Percentiles rank a stretch among this genome's conserved stretches.
Evolutionary conservation across 1,139 yeast genomes (phyloP).

Genomic region (Nakaseomyces bracarensis): DNA sequence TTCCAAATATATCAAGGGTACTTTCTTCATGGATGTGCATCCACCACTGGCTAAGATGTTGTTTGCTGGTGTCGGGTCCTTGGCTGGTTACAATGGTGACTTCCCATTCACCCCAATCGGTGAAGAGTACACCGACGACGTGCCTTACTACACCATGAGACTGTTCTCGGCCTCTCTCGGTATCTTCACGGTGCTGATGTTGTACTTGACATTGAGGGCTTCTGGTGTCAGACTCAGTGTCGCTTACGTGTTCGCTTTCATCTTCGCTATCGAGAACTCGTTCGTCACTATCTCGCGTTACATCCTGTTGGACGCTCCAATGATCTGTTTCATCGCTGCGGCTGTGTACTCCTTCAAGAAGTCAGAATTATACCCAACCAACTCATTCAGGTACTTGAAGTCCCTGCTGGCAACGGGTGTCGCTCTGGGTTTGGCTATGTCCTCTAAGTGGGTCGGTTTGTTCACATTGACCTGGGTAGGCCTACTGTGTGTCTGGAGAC

Average conservation of each 20-base stretch:
- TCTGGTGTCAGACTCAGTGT: slow-evolving; percentile 80
- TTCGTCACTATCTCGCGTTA: slow-evolving; percentile 82
- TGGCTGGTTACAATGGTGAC: slow-evolving; percentile 73
- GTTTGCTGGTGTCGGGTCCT: slow-evolving; percentile 63
- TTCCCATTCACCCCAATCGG: slow-evolving; percentile 71
- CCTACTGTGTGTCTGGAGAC: slow-evolving; percentile 56
- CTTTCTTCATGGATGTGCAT: slow-evolving; percentile 84
- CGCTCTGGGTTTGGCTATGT: slow-evolving; percentile 77
- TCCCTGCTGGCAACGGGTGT: slow-evolving; percentile 67
- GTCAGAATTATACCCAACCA: slow-evolving; percentile 73
- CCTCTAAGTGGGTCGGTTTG: slow-evolving; percentile 95
- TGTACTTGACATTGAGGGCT: slow-evolving; percentile 73
- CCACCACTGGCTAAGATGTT: slow-evolving; percentile 91
- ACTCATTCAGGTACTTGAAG: slow-evolving; percentile 60
- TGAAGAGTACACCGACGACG: slow-evolving; percentile 46
- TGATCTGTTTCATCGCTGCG: slow-evolving; percentile 84
- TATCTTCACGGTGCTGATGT: slow-evolving; percentile 63
- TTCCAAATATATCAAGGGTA: slow-evolving; percentile 60
- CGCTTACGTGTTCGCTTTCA: slow-evolving; percentile 56
- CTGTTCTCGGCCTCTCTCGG: slow-evolving; percentile 79
- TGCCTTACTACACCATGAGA: slow-evolving; percentile 80
- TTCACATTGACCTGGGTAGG: slow-evolving; percentile 96
- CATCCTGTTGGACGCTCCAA: slow-evolving; percentile 84
- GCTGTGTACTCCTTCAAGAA: slow-evolving; percentile 73
- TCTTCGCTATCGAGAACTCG: slow-evolving; percentile 77